These are phyloP conservation scores for Spiraea crenata DNA, from an alignment of 331 rosid genomes.

Conservation along the genomic window DNA sequence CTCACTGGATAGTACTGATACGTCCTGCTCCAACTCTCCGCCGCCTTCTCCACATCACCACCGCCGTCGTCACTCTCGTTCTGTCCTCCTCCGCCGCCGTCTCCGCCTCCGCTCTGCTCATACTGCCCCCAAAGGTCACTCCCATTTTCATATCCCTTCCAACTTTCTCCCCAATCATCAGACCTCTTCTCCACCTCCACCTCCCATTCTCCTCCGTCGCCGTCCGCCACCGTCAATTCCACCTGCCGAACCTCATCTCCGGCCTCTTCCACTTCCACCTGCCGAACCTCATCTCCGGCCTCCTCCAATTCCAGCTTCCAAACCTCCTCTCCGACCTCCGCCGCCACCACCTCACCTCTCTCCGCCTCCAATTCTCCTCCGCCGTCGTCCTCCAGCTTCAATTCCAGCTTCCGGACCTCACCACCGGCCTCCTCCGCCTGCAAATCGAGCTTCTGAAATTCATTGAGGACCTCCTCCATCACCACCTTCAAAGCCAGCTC, in stretches of 20 bases:
- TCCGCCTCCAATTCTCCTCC: constrained; percentile 29
- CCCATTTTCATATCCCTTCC: constrained; percentile 14
- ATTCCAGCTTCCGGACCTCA: constrained; percentile 12
- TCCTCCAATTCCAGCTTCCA: background rate
- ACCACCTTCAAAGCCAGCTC: constrained; percentile 11
- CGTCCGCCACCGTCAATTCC: background rate
- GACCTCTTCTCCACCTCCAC: constrained; percentile 8
- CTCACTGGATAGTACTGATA: constrained; percentile 61
- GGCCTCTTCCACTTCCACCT: background rate
- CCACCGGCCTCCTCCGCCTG: constrained; percentile 28
- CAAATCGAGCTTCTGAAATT: constrained; percentile 13
- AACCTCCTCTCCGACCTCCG: constrained; percentile 11
- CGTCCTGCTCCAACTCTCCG: constrained; percentile 19
- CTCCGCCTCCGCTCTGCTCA: constrained; percentile 17
- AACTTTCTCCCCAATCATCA: constrained; percentile 16
- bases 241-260: constrained; percentile 10
- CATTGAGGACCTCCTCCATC: constrained; percentile 15
- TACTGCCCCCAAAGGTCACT: background rate
- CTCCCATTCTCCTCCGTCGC: background rate
- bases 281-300: no score
- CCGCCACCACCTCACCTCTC: no score
- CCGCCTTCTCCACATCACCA: constrained; percentile 39
- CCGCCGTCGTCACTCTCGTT: constrained; percentile 33
- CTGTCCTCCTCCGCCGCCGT: constrained; percentile 29
- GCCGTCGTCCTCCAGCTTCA: constrained; percentile 16